A percentile compares a stretch with the other conserved stretches of the same genome.
phyloP scores from a whole-genome alignment of 2,329 filamentous ascomycete species.

The Ceratocystiopsis sp. region DNA sequence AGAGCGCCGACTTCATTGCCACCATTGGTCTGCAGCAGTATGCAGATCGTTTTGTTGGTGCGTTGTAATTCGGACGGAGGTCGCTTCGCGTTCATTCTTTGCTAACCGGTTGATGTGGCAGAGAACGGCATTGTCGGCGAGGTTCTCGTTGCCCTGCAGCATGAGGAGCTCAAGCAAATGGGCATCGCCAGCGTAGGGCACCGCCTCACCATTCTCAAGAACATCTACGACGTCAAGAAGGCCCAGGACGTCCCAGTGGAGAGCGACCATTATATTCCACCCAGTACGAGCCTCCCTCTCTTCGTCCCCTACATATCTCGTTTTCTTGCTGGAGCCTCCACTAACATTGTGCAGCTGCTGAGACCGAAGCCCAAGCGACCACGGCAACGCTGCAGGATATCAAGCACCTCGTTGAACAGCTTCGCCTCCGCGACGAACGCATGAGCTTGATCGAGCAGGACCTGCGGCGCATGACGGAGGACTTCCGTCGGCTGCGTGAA shows the following conservation, averaged over 20 bases:
- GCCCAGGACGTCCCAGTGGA: constrained; percentile 85
- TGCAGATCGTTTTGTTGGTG: constrained; percentile 68
- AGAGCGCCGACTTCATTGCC: constrained; percentile 78
- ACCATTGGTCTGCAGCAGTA: constrained; percentile 70
- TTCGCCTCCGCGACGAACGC: constrained; percentile 77
- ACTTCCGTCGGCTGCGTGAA: constrained; percentile 76
- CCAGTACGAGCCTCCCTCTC: constrained; percentile 45
- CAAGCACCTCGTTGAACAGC: constrained; percentile 73
- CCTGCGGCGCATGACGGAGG: constrained; percentile 66
- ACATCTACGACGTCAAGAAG: constrained; percentile 90
- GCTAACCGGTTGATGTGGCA: constrained; percentile 17
- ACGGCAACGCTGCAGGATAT: constrained; percentile 88
- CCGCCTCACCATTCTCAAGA: constrained; percentile 85
- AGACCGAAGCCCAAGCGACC: constrained; percentile 70
- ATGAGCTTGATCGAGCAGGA: constrained; percentile 73
- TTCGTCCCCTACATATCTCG: not conserved
- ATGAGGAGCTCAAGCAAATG: constrained; percentile 91
- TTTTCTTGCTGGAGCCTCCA: not conserved
- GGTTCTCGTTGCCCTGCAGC: constrained; percentile 70
- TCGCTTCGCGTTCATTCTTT: not conserved
- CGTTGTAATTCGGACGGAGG: constrained; percentile 16
- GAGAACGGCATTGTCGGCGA: constrained; percentile 93
- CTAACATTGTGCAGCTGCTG: constrained; percentile 48
- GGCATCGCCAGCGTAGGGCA: constrained; percentile 86
- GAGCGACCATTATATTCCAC: constrained; percentile 80